Base-by-base conservation (phyloP, 2,329 filamentous ascomycete genomes). In the Thelonectria blattea region DNA sequence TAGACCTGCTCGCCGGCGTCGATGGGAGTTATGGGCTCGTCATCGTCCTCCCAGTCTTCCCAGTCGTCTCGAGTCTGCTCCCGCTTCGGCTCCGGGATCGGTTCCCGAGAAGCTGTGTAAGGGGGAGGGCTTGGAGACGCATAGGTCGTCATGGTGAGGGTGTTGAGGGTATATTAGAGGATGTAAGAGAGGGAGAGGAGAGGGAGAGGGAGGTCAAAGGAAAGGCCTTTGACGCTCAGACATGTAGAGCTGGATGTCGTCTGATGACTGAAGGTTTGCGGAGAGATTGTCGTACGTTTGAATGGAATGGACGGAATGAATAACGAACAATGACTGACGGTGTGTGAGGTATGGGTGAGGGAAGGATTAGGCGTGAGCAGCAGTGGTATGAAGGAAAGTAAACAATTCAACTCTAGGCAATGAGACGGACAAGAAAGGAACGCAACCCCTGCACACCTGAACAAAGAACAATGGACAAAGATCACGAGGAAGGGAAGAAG, bases 11-110 rank as follows among this genome's bases (percentile, higher is more conserved):
- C 75, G 37, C 71, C 73, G 20, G 75, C 69, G 18, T 78, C 75
- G 55, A 78, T 76, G 37, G 76, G 76, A 11, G 79, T 79, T 20
- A 77, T 55, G 30, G 75, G 73, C 43, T 81, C 77, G 51, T 83
- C 80, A 61, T 83, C 80, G 61, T 83, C 81, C 56, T 82, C 79
- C 82, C 82, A 85, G 27, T 83, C 80, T 60, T 84, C 82, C 82
- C 82, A 84, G 9, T 83, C 80, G 14, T 83, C 79, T 50, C 65
- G 72, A 42, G 61, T 53, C 52, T 56, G 24, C 54, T 60, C 63
- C 54, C 22, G 64, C 61, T 30, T 30, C 8, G 5, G 27, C 27
- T 30, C 27, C 8, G 5, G 27, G 27, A 61, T 54, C 52, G 56
- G 24, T 52, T 60, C 63, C 54, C 20, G 64, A 61, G 43, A 61